A percentile compares a stretch with the other conserved stretches of the same genome.
phyloP scores from a whole-genome alignment of 2,329 filamentous ascomycete genomes.

The Cryphonectria nitschkei region DNA sequence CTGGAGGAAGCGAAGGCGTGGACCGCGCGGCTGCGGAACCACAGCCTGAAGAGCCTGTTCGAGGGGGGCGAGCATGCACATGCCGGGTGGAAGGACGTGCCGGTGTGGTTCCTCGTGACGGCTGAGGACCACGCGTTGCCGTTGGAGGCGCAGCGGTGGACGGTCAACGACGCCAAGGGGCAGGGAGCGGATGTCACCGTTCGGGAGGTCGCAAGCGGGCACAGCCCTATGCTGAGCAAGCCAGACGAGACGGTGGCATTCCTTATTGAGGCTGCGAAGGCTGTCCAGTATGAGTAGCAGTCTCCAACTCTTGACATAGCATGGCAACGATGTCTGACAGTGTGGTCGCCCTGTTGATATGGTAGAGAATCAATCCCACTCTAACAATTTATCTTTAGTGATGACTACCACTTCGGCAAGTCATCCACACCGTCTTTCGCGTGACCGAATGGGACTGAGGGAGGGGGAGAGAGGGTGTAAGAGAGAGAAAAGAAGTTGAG shows the following conservation, averaged over 20 bases:
- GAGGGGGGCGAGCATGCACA: slow-evolving; percentile 49
- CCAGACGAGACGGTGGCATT: slow-evolving; percentile 45
- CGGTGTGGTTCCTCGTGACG: slow-evolving; percentile 50
- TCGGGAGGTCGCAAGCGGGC: slow-evolving; percentile 48
- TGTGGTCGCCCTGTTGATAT: neutral
- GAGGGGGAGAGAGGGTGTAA: neutral
- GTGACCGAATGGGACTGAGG: neutral
- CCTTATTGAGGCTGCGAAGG: slow-evolving; percentile 43
- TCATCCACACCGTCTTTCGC: neutral
- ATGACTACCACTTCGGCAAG: neutral
- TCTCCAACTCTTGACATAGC: neutral
- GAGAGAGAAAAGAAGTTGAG: neutral
- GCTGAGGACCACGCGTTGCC: slow-evolving; percentile 45
- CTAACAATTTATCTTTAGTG: neutral
- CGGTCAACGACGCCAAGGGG: slow-evolving; percentile 43
- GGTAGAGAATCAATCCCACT: neutral
- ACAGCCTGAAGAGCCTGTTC: slow-evolving; percentile 49
- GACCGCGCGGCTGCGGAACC: slow-evolving; percentile 44
- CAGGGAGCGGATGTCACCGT: slow-evolving; percentile 42
- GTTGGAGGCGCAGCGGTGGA: slow-evolving; percentile 42
- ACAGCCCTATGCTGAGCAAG: slow-evolving; percentile 54
- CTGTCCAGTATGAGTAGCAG: slow-evolving; percentile 29
- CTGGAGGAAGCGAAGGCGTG: slow-evolving; percentile 47
- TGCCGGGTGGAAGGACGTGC: slow-evolving; percentile 52
- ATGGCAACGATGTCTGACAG: neutral